Evolutionary conservation across 139 green algal species (phyloP).

Genomic region (Desmodesmus armatus): DNA sequence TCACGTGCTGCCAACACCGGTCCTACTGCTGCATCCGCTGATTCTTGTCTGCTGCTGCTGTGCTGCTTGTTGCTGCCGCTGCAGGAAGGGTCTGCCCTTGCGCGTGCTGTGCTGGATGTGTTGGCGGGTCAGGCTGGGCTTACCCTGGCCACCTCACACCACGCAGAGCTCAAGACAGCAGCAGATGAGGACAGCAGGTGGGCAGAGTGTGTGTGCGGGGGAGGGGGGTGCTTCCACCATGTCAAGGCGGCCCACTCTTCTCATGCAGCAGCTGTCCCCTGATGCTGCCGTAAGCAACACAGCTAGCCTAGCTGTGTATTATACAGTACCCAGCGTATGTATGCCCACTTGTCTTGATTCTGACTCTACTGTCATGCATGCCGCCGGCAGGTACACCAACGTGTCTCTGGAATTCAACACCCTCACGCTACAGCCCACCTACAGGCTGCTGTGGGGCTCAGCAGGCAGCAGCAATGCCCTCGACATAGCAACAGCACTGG

Average conservation of each 20-base stretch:
- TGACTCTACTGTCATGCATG: too few relatives aligned
- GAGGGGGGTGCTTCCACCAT: not conserved
- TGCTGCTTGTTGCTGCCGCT: conserved; percentile 17
- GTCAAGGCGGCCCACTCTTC: not conserved
- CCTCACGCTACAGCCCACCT: conserved; percentile 82
- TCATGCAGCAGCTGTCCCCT: too few relatives aligned
- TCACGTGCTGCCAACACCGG: too few relatives aligned
- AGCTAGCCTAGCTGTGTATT: too few relatives aligned
- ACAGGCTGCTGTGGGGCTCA: conserved; percentile 86
- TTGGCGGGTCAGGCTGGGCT: conserved; percentile 68
- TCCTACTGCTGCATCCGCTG: too few relatives aligned
- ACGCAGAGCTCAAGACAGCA: conserved; percentile 65
- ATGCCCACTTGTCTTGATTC: too few relatives aligned
- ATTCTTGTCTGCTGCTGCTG: conserved; percentile 27
- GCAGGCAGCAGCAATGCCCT: conserved; percentile 80
- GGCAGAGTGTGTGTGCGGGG: not conserved
- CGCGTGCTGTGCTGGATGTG: conserved; percentile 80
- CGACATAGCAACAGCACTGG: conserved; percentile 33
- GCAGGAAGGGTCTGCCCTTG: conserved; percentile 92
- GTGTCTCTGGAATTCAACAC: conserved; percentile 91
- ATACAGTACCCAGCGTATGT: too few relatives aligned
- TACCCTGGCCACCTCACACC: conserved; percentile 89
- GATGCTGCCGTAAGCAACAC: too few relatives aligned
- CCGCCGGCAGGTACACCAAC: conserved; percentile 84
- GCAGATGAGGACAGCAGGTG: conserved; percentile 44